These are phyloP conservation scores for Magnolia kwangsiensis DNA, from an alignment of 164 flowering plant species.

Conservation along the genomic window DNA sequence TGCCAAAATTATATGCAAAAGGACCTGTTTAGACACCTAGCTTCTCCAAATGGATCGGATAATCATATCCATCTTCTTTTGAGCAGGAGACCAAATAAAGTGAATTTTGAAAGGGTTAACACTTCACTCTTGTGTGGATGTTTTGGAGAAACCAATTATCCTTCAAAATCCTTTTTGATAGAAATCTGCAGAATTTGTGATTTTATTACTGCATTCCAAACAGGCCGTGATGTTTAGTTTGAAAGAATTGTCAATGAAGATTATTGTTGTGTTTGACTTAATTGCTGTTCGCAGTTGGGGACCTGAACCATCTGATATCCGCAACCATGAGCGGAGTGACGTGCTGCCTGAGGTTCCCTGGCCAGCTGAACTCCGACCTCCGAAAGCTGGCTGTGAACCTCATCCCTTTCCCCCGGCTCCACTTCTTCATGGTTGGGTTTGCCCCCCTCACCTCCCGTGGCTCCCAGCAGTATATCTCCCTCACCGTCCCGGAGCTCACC, in stretches of 20 bases:
- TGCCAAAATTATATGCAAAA: too few species aligned
- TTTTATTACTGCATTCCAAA: neutral
- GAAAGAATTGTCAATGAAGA: neutral
- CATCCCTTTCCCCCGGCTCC: conserved; percentile 48
- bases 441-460: conserved; percentile 6
- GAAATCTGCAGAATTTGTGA: neutral
- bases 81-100: too few species aligned
- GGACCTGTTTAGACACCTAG: too few species aligned
- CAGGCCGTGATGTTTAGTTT: neutral
- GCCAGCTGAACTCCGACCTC: conserved; percentile 6
- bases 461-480: conserved; percentile 8
- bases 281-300: neutral
- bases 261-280: neutral
- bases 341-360: conserved; percentile 8
- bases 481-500: conserved; percentile 18
- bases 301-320: conserved; percentile 3
- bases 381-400: conserved; percentile 21
- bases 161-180: too few species aligned
- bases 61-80: too few species aligned
- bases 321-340: conserved; percentile 7
- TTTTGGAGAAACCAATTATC: too few species aligned
- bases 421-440: conserved; percentile 38
- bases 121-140: too few species aligned
- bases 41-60: too few species aligned
- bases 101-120: too few species aligned